A percentile compares a stretch with the other conserved stretches of the same genome.
phyloP scores from a whole-genome alignment of 2,329 filamentous ascomycete genomes.

The Talaromyces sp. region DNA sequence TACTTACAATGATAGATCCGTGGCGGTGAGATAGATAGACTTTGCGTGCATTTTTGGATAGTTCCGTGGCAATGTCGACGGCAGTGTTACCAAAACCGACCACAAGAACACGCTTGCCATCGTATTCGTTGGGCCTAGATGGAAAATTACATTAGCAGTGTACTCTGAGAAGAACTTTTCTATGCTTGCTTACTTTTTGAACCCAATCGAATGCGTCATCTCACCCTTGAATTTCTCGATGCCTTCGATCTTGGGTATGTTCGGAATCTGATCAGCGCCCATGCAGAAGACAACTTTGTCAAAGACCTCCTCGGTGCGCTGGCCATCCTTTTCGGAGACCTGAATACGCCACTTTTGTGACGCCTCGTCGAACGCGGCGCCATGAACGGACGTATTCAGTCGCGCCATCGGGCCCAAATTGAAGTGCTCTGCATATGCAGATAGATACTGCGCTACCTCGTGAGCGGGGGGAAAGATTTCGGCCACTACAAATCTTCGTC shows the following conservation, averaged over 20 bases:
- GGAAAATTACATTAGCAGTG: not conserved
- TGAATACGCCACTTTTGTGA: not conserved
- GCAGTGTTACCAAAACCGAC: slow-evolving; percentile 24
- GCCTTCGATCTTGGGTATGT: slow-evolving; percentile 15
- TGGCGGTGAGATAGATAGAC: slow-evolving; percentile 19
- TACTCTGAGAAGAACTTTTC: not conserved
- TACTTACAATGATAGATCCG: slow-evolving; percentile 16
- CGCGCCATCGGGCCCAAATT: not conserved
- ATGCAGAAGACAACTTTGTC: slow-evolving; percentile 33
- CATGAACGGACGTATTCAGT: not conserved
- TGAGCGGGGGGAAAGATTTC: not conserved
- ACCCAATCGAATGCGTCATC: not conserved
- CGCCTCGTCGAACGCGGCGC: not conserved
- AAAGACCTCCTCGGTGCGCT: slow-evolving; percentile 14
- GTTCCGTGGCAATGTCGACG: slow-evolving; percentile 19
- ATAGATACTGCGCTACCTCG: not conserved
- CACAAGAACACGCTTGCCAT: slow-evolving; percentile 18
- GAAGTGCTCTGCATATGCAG: not conserved
- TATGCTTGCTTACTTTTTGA: not conserved
- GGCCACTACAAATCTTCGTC: not conserved
- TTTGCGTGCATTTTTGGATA: slow-evolving; percentile 15
- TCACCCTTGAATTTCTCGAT: slow-evolving; percentile 18
- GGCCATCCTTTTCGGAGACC: not conserved
- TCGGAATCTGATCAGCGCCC: slow-evolving; percentile 19
- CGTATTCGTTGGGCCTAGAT: not conserved